A percentile compares a stretch with the other conserved stretches of the same genome.
Evolutionary conservation across 2,329 filamentous ascomycete genomes (phyloP).

Genomic region (Xylaria sp.): DNA sequence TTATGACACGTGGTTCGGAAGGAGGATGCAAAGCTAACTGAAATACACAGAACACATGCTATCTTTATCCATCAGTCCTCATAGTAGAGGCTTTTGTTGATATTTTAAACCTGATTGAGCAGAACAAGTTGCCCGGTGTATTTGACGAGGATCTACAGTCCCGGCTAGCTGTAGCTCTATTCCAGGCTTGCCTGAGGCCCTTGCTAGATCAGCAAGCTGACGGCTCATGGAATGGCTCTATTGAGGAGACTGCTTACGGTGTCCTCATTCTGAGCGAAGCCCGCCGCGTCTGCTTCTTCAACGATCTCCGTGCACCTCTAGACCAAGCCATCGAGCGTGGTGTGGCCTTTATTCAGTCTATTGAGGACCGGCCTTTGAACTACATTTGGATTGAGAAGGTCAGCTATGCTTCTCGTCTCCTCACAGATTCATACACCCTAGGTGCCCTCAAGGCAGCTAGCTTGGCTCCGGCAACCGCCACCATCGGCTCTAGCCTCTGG

Average conservation of each 20-base stretch:
- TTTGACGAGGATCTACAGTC: slow-evolving; percentile 37
- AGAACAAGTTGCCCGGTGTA: slow-evolving; percentile 36
- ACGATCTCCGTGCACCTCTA: slow-evolving; percentile 35
- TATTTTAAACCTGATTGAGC: slow-evolving; percentile 38
- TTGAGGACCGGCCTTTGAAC: slow-evolving; percentile 29
- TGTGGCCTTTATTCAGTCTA: slow-evolving; percentile 34
- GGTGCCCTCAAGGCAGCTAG: slow-evolving; percentile 36
- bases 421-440: slow-evolving; percentile 40
- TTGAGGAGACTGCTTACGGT: slow-evolving; percentile 40
- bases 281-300: slow-evolving; percentile 37
- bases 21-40: slow-evolving; percentile 13
- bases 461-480: slow-evolving; percentile 12
- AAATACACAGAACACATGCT: slow-evolving; percentile 36
- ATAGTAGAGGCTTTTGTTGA: slow-evolving; percentile 40
- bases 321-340: slow-evolving; percentile 34
- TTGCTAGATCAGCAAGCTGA: slow-evolving; percentile 34
- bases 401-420: slow-evolving; percentile 39
- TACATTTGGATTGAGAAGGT: slow-evolving; percentile 46
- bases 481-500: slow-evolving; percentile 35
- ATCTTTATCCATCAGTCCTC: slow-evolving; percentile 39
- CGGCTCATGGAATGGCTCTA: slow-evolving; percentile 40
- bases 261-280: slow-evolving; percentile 40
- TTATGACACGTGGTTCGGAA: background rate
- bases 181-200: slow-evolving; percentile 39
- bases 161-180: slow-evolving; percentile 36